Conservation (phyloP, 108 stramenopile genomes). For the Cyclotella baltica region DNA sequence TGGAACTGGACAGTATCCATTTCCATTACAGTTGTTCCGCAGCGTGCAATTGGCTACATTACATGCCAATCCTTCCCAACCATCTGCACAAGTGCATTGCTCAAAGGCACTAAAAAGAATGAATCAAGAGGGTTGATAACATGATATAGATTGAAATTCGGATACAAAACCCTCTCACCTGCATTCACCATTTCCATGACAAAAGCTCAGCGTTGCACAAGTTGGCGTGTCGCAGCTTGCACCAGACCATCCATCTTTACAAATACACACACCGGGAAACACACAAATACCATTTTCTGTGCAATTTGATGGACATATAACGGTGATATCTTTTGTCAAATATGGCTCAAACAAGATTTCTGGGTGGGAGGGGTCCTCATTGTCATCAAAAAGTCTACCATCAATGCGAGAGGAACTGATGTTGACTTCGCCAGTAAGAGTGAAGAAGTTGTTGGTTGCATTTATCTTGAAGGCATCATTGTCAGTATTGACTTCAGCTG, state of each 20-base stretch:
- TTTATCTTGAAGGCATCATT: neutral
- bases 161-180: too few relatives aligned
- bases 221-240: conserved; percentile 15
- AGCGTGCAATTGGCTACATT: conserved; percentile 20
- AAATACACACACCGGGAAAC: conserved; percentile 26
- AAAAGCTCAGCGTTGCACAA: conserved; percentile 21
- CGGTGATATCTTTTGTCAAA: conserved; percentile 4
- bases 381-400: conserved; percentile 7
- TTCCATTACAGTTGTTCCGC: conserved; percentile 24
- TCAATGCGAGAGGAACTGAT: conserved; percentile 9
- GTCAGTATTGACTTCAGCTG: neutral
- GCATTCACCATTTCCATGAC: conserved; percentile 21
- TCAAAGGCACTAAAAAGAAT: conserved; percentile 13
- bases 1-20: too few relatives aligned
- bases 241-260: conserved; percentile 38
- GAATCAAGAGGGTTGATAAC: too few relatives aligned
- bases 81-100: conserved; percentile 8
- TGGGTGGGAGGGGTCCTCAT: neutral
- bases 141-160: too few relatives aligned
- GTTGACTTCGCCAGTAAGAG: neutral
- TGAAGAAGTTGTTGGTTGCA: conserved; percentile 12
- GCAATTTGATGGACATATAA: conserved; percentile 11
- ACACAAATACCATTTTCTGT: conserved; percentile 25
- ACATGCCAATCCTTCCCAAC: conserved; percentile 17
- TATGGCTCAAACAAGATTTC: conserved; percentile 6